Evolutionary conservation across 176 grass and related monocot genomes (phyloP).

Genomic region (Dactylis glomerata): DNA sequence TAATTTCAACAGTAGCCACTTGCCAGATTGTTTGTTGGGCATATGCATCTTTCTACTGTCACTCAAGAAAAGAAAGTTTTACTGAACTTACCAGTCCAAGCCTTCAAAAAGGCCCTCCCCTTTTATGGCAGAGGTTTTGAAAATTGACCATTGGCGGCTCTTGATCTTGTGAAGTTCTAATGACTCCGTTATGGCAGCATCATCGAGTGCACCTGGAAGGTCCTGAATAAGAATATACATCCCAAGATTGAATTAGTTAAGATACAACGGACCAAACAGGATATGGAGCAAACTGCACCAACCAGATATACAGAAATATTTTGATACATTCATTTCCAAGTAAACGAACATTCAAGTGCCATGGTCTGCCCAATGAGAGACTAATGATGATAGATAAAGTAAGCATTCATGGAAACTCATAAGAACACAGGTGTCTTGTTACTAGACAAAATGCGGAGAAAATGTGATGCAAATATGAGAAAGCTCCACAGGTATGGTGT

Average conservation of each 20-base stretch:
- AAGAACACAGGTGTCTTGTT: neutral
- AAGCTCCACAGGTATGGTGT: neutral
- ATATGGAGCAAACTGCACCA: neutral
- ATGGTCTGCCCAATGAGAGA: neutral
- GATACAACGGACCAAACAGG: neutral
- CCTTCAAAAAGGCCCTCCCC: constrained; percentile 99
- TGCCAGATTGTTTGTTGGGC: neutral
- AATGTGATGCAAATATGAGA: neutral
- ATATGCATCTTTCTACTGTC: constrained; percentile 3
- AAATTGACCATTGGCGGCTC: constrained; percentile 97
- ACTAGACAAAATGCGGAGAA: neutral
- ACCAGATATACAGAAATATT: neutral
- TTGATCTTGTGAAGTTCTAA: constrained; percentile 99
- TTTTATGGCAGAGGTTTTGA: constrained; percentile 99
- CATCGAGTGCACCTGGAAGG: constrained; percentile 93
- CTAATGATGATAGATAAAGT: neutral
- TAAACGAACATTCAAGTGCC: neutral
- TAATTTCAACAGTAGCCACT: neutral
- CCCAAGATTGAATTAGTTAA: neutral
- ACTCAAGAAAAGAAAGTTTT: neutral
- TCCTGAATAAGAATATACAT: constrained; percentile 62
- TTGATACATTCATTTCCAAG: neutral
- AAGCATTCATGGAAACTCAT: neutral
- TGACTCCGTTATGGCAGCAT: constrained; percentile 96
- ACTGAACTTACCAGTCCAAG: constrained; percentile 79